Evolutionary conservation across 768 basidiomycete species (phyloP).

Genomic region (Naganishia vishniacii): DNA sequence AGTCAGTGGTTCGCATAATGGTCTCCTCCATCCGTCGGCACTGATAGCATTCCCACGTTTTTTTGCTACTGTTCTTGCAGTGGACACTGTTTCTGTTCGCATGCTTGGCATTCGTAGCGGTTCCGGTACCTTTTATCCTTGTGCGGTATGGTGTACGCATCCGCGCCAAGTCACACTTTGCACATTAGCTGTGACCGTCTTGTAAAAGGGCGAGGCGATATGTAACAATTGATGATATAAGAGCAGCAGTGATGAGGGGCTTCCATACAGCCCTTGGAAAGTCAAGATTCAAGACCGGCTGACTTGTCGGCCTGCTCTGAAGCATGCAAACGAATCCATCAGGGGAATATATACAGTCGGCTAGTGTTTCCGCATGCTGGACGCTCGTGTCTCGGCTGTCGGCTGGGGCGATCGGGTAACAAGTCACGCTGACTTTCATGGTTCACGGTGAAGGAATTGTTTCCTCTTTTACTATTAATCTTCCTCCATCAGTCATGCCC

Average conservation of each 20-base stretch:
- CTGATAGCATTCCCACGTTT: neutral
- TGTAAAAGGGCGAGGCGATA: too few relatives aligned
- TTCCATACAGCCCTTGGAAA: too few relatives aligned
- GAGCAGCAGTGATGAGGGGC: too few relatives aligned
- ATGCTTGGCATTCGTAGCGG: neutral
- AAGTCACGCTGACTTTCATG: neutral
- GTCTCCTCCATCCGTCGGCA: neutral
- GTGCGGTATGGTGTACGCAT: slow-evolving; percentile 10
- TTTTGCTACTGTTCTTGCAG: neutral
- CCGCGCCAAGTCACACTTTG: neutral
- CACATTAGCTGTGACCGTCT: too few relatives aligned
- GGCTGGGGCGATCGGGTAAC: neutral
- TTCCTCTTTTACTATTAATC: neutral
- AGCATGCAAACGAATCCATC: too few relatives aligned
- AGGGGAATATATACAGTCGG: too few relatives aligned
- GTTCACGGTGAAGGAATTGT: neutral
- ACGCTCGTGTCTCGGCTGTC: neutral
- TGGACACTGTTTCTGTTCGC: slow-evolving; percentile 12
- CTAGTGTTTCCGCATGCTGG: neutral
- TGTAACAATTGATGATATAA: too few relatives aligned
- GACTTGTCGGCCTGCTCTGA: too few relatives aligned
- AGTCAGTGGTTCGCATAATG: neutral
- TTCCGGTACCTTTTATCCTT: slow-evolving; percentile 5
- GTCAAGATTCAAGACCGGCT: too few relatives aligned
- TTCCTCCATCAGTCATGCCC: neutral